Evolutionary conservation across 768 basidiomycete species (phyloP).

Genomic region (Coprinopsis cinerea): DNA sequence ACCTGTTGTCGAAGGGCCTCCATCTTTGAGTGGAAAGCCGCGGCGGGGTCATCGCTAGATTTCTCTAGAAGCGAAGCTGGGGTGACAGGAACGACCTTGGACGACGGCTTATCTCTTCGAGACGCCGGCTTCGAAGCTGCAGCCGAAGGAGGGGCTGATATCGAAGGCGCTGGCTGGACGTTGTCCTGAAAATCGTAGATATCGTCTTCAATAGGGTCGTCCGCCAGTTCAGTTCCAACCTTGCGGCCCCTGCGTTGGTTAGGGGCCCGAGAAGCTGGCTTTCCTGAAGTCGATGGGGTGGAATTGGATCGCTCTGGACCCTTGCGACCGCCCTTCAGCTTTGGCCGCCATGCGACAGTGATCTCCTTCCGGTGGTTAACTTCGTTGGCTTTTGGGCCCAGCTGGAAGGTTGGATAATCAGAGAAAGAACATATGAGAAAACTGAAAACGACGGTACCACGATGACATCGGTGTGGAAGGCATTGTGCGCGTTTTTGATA

Average conservation of each 20-base stretch:
- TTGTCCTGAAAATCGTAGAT: constrained; percentile 4
- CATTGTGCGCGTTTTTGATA: neutral
- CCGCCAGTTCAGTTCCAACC: constrained; percentile 1
- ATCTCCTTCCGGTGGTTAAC: neutral
- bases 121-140: neutral
- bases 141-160: neutral
- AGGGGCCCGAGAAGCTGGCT: neutral
- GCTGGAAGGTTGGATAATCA: too few relatives aligned
- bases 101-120: neutral
- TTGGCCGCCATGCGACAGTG: constrained; percentile 1
- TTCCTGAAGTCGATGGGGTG: neutral
- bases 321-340: neutral
- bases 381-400: neutral
- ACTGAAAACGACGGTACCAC: too few relatives aligned
- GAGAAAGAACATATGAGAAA: too few relatives aligned
- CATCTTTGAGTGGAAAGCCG: neutral
- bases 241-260: neutral
- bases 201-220: constrained; percentile 10
- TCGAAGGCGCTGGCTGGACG: neutral
- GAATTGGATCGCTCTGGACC: neutral
- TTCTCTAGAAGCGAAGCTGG: neutral
- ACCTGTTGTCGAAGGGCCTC: constrained; percentile 4
- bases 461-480: constrained; percentile 1
- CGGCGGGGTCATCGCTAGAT: neutral
- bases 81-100: constrained; percentile 1